Evolutionary conservation across 352 stramenopile species (phyloP), one percentile per base, ranked within the genome.

Genomic region (Phytopythium cucurbitacearum): DNA sequence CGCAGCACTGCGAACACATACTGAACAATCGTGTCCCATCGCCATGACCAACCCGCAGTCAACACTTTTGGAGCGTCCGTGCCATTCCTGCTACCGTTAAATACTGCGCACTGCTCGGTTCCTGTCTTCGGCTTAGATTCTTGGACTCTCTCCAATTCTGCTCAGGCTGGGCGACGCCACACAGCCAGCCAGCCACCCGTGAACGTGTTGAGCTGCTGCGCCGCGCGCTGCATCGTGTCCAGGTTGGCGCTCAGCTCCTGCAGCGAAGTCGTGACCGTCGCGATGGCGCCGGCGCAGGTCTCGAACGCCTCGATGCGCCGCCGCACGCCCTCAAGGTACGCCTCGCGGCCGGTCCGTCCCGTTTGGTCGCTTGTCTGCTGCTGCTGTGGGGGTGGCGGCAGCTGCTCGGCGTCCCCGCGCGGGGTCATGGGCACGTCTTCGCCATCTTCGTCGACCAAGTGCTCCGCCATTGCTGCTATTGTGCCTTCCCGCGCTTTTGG

Each of bases 161-260:
- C 21, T 28, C 21, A 56, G 35, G 48, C 52, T 32, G 67, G 56
- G 9, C 78, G 77, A 62, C 84, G 85, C 80, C 80, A 91, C 32
- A 89, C 80, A 3, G 77, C 71, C 53, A 91, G 53, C 80, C 80
- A 91, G 28, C 73, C 72, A 42, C 77, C 66, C 7, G 80, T 89
- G 62, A 89, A 87, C 36, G 77, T 64, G 50, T 91, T 91, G 34
- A 91, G 59, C 67, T 89, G 80, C 54, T 85, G 76, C 40, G 78
- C 76, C 48, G 76, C 74, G 42, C 59, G 64, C 44, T 81, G 73
- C 77, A 91, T 88, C 42, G 66, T 57, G 36, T 88, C 71, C 32
- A 89, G 36, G 39, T 87, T 79, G 13, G 50, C 56, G 61, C 78
- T 87, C 47, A 91, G 78, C 64, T 87, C 62, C 57, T 87, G 65